Evolutionary conservation across 148 eudicot genomes (phyloP).

Genomic region (Chenopodium album): DNA sequence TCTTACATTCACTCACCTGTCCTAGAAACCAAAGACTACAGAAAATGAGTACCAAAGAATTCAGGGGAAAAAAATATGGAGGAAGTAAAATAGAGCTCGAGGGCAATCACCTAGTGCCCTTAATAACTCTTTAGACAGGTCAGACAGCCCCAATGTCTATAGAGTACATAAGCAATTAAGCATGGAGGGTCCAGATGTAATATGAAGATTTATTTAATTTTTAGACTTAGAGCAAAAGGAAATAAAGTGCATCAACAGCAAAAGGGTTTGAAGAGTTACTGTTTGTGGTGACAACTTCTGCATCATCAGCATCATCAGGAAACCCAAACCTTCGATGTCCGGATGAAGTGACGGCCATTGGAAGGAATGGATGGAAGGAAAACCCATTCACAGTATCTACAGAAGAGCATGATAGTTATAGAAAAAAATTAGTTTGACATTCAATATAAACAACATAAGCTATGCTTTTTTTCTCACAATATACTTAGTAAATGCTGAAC

Average conservation of each 20-base stretch:
- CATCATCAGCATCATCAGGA: constrained; percentile 56
- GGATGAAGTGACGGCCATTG: constrained; percentile 93
- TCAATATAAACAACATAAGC: background rate
- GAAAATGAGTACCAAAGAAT: no score
- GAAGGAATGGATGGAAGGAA: constrained; percentile 82
- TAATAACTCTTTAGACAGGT: background rate
- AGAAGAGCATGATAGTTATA: constrained; percentile 9
- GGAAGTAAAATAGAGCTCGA: background rate
- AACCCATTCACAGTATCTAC: constrained; percentile 94
- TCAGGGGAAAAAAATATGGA: no score
- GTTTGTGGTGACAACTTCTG: constrained; percentile 44
- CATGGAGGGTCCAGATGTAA: background rate
- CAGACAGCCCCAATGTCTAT: background rate
- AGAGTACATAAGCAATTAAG: background rate
- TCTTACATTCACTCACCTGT: no score
- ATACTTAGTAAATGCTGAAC: background rate
- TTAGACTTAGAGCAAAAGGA: background rate
- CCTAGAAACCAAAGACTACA: no score
- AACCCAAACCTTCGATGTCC: constrained; percentile 81
- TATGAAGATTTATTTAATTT: background rate
- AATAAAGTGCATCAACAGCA: background rate
- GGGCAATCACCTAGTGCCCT: background rate
- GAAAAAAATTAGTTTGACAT: background rate
- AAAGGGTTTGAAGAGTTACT: constrained; percentile 40
- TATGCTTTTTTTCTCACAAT: background rate